phyloP scores from a whole-genome alignment of 371 early-diverging fungal species.

The Rhizopus stolonifer region DNA sequence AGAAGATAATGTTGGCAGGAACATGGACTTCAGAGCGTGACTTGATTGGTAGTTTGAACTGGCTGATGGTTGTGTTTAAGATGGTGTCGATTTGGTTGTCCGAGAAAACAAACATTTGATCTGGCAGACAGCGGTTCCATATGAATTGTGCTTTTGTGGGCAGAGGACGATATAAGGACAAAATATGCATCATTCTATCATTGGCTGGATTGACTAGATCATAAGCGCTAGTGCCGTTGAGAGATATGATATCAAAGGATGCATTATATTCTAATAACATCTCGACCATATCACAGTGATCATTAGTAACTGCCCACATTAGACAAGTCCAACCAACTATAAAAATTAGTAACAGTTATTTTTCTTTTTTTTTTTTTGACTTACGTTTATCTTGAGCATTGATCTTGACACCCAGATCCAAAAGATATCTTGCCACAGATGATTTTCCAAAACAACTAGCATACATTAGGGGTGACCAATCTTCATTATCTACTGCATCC shows the following conservation, averaged over 20 bases:
- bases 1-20: constrained; percentile 83
- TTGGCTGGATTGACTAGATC: constrained; percentile 71
- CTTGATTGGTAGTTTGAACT: constrained; percentile 55
- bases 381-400: constrained; percentile 79
- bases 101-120: constrained; percentile 93
- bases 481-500: constrained; percentile 57
- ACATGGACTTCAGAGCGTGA: constrained; percentile 64
- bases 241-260: constrained; percentile 60
- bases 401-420: constrained; percentile 72
- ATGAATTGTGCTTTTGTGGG: constrained; percentile 47
- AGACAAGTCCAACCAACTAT: constrained; percentile 91
- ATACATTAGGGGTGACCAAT: constrained; percentile 80
- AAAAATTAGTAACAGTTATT: background rate
- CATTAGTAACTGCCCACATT: constrained; percentile 92
- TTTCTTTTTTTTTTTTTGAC: constrained; percentile 2
- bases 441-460: constrained; percentile 87
- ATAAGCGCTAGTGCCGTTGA: constrained; percentile 72
- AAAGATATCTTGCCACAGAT: constrained; percentile 57
- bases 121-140: constrained; percentile 77
- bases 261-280: constrained; percentile 79
- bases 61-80: constrained; percentile 64
- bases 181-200: constrained; percentile 50
- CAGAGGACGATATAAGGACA: constrained; percentile 12
- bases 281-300: constrained; percentile 70
- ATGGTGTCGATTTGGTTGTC: constrained; percentile 66